Evolutionary conservation across 352 stramenopile species (phyloP).

Genomic region (Lagenidium sp.): DNA sequence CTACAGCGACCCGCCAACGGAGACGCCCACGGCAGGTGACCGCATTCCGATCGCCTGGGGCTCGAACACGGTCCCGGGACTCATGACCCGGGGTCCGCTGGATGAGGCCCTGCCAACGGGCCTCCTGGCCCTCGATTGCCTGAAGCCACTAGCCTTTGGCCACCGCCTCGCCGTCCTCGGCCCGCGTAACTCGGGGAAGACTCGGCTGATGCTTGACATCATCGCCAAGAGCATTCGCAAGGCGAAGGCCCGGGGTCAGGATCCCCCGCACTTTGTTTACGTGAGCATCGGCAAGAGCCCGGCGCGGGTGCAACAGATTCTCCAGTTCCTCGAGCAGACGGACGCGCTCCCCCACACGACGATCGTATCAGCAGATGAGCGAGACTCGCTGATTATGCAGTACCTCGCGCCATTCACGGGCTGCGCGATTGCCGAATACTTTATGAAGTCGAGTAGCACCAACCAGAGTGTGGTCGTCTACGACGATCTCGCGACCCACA

Average conservation of each 20-base stretch:
- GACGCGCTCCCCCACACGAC: conserved; percentile 44
- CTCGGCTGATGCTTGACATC: conserved; percentile 51
- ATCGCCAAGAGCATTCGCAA: conserved; percentile 44
- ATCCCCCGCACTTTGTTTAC: conserved; percentile 67
- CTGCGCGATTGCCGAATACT: conserved; percentile 63
- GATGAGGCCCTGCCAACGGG: conserved; percentile 48
- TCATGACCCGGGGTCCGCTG: conserved; percentile 49
- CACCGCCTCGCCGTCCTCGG: conserved; percentile 62
- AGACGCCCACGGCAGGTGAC: conserved; percentile 12
- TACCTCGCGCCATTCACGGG: conserved; percentile 76
- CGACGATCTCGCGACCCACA: conserved; percentile 70
- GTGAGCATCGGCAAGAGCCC: conserved; percentile 58
- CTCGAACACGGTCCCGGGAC: conserved; percentile 44
- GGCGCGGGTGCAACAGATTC: conserved; percentile 52
- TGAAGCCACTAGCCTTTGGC: conserved; percentile 63
- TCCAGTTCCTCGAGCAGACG: conserved; percentile 35
- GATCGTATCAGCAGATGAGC: conserved; percentile 54
- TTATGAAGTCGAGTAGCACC: conserved; percentile 42
- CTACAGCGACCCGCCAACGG: conserved; percentile 1
- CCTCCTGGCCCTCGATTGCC: conserved; percentile 63
- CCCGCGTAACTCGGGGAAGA: conserved; percentile 65
- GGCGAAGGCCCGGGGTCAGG: conserved; percentile 11
- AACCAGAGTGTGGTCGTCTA: conserved; percentile 65
- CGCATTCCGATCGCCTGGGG: conserved; percentile 41
- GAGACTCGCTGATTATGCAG: conserved; percentile 64